Conservation (phyloP, 1,139 yeast genomes). For the Protomyces inundatus region DNA sequence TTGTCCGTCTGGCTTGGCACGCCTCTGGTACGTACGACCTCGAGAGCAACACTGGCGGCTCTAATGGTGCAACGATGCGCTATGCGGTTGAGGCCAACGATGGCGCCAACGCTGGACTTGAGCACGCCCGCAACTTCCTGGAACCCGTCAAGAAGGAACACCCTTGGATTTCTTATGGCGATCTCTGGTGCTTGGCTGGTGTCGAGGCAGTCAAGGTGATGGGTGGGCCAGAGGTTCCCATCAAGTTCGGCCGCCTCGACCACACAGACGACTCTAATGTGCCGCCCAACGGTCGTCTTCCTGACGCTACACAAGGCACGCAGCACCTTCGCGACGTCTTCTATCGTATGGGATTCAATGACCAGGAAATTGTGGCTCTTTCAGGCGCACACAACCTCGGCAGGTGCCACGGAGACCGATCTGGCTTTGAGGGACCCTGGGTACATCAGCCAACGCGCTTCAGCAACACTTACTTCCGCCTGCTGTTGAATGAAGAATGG, state of each 20-base stretch:
- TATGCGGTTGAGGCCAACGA: constrained; percentile 29
- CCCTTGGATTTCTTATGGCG: constrained; percentile 83
- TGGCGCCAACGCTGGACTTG: constrained; percentile 63
- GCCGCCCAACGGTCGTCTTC: constrained; percentile 58
- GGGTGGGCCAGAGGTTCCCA: constrained; percentile 84
- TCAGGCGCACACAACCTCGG: constrained; percentile 65
- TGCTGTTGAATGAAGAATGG: constrained; percentile 69
- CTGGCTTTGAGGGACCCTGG: constrained; percentile 88
- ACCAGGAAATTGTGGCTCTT: constrained; percentile 77
- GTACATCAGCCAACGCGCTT: constrained; percentile 75
- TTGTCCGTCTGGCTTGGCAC: constrained; percentile 74
- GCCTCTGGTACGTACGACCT: constrained; percentile 57
- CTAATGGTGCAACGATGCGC: constrained; percentile 79
- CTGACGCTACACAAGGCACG: constrained; percentile 71
- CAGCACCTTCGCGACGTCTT: constrained; percentile 64
- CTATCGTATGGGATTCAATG: constrained; percentile 68
- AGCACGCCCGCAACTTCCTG: constrained; percentile 60
- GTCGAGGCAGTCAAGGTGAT: constrained; percentile 80
- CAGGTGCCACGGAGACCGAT: constrained; percentile 53
- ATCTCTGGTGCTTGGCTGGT: constrained; percentile 82
- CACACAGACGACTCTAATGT: constrained; percentile 49
- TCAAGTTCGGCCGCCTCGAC: constrained; percentile 44
- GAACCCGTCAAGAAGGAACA: constrained; percentile 54
- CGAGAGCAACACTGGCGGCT: constrained; percentile 63
- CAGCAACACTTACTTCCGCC: constrained; percentile 70